Evolutionary conservation across 1,284 basidiomycete genomes (phyloP).

Genomic region (Nidula niveotomentosa): DNA sequence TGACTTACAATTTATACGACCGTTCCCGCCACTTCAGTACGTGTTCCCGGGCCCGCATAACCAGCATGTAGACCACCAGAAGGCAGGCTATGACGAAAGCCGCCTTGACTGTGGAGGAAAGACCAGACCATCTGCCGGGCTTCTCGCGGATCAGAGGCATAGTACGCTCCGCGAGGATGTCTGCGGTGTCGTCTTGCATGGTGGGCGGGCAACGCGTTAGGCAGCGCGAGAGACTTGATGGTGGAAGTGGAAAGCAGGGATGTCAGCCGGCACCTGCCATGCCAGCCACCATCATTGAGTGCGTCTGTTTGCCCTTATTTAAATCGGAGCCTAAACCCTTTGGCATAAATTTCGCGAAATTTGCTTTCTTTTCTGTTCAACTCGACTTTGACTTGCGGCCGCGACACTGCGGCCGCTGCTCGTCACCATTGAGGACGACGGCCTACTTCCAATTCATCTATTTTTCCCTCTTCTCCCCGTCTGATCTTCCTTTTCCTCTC

Average conservation of each 20-base stretch:
- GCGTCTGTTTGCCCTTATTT: slow-evolving; percentile 28
- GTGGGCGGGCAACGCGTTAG: slow-evolving; percentile 23
- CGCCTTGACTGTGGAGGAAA: slow-evolving; percentile 29
- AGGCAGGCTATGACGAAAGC: slow-evolving; percentile 25
- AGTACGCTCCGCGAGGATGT: slow-evolving; percentile 62
- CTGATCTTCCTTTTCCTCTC: slow-evolving; percentile 9
- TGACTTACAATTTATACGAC: slow-evolving; percentile 58
- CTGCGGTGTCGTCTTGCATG: slow-evolving; percentile 61
- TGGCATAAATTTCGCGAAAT: slow-evolving; percentile 14
- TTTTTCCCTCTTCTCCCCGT: slow-evolving; percentile 9
- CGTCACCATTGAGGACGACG: too few relatives aligned
- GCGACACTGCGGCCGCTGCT: slow-evolving; percentile 5
- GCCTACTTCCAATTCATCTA: slow-evolving; percentile 4
- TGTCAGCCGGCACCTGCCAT: slow-evolving; percentile 11
- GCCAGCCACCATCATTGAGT: slow-evolving; percentile 21
- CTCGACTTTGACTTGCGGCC: not conserved
- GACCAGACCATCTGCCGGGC: slow-evolving; percentile 30
- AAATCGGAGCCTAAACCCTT: slow-evolving; percentile 20
- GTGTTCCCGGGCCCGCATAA: slow-evolving; percentile 37
- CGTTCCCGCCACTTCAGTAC: slow-evolving; percentile 55
- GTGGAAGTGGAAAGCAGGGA: slow-evolving; percentile 26
- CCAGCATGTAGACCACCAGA: slow-evolving; percentile 35
- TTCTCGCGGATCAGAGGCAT: slow-evolving; percentile 37
- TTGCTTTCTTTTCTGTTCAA: slow-evolving; percentile 8
- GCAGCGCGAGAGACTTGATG: slow-evolving; percentile 29